phyloP scores from a whole-genome alignment of 2,329 filamentous ascomycete genomes.

The Colletotrichum lentis region DNA sequence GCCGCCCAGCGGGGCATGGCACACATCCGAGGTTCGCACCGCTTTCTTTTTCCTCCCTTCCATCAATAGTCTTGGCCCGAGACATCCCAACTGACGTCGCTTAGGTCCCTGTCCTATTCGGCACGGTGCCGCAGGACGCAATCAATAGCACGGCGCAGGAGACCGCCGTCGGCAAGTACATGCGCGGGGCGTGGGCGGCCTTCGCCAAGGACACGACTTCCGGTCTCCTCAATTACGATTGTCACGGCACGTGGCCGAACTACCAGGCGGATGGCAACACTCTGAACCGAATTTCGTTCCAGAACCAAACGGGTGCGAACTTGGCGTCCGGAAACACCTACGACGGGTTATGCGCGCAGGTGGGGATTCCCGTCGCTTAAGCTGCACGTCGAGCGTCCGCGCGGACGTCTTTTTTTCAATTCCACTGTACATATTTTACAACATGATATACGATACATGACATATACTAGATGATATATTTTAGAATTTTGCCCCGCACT shows the following conservation, averaged over 20 bases:
- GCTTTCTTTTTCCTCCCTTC: constrained; percentile 20
- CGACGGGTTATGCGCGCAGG: constrained; percentile 26
- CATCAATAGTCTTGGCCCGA: constrained; percentile 1
- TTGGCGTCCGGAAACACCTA: constrained; percentile 34
- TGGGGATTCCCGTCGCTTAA: constrained; percentile 17
- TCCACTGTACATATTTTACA: constrained; percentile 4
- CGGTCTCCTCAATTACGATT: constrained; percentile 44
- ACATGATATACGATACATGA: not conserved
- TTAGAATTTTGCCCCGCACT: not conserved
- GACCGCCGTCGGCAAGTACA: constrained; percentile 45
- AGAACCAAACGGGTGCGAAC: constrained; percentile 44
- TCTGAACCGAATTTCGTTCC: constrained; percentile 43
- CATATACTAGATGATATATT: not conserved
- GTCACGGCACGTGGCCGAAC: constrained; percentile 43
- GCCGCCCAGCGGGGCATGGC: constrained; percentile 47
- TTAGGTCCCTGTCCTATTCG: constrained; percentile 46
- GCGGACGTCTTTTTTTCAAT: not conserved
- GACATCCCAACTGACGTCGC: constrained; percentile 15
- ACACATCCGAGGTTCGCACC: constrained; percentile 43
- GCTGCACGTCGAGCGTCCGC: not conserved
- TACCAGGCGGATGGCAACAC: constrained; percentile 37
- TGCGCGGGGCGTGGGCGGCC: constrained; percentile 50
- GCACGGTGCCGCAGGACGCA: constrained; percentile 40
- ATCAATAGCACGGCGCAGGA: constrained; percentile 43
- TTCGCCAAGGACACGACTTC: constrained; percentile 50